These are phyloP conservation scores for Lactuca saligna DNA, from an alignment of 129 eudicot genomes.

Conservation along the genomic window DNA sequence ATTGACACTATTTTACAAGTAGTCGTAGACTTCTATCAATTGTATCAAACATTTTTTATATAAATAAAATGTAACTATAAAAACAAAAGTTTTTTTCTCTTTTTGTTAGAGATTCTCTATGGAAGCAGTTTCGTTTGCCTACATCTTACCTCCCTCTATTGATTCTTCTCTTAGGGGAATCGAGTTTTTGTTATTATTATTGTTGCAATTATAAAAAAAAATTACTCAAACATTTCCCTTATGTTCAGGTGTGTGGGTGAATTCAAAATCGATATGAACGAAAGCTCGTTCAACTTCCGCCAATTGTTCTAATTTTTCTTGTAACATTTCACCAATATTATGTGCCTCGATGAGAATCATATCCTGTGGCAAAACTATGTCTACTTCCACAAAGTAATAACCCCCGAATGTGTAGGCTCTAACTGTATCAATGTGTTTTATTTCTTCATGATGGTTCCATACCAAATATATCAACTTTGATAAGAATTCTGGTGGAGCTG, in stretches of 20 bases:
- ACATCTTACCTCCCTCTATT: neutral
- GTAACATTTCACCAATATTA: conserved; percentile 85
- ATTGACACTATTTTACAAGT: too few relatives aligned
- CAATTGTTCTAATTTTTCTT: conserved; percentile 83
- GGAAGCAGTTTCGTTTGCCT: neutral
- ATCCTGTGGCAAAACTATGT: conserved; percentile 78
- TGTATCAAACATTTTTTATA: too few relatives aligned
- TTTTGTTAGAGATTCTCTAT: neutral
- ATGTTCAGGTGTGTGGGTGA: conserved; percentile 83
- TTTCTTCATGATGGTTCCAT: conserved; percentile 92
- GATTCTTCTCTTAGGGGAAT: too few relatives aligned
- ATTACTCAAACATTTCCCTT: conserved; percentile 25
- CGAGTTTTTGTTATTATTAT: neutral
- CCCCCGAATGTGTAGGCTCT: conserved; percentile 85
- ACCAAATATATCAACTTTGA: conserved; percentile 80
- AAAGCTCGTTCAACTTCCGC: conserved; percentile 85
- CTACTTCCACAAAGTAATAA: conserved; percentile 91
- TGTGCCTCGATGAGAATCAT: conserved; percentile 78
- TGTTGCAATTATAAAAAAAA: neutral
- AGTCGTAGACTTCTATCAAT: neutral
- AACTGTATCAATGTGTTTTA: conserved; percentile 82
- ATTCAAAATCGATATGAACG: conserved; percentile 91
- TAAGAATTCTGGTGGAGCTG: conserved; percentile 90
- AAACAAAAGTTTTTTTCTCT: neutral
- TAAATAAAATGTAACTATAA: neutral